Conservation (phyloP, 768 basidiomycete genomes). For the Sutorius australiensis region DNA sequence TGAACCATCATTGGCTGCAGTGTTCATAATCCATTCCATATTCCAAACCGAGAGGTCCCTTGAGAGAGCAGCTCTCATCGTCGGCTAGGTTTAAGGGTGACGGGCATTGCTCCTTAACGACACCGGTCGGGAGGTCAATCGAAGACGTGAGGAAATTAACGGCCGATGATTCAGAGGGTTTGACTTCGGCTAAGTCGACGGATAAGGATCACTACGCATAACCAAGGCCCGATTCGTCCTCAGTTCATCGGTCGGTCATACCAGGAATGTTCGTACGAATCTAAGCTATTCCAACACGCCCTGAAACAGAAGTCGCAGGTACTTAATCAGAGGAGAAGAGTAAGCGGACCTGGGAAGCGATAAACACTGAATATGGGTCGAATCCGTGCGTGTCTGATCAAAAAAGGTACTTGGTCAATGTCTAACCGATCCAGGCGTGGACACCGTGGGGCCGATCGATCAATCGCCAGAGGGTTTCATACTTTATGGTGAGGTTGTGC, state of each 20-base stretch:
- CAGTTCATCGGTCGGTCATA: conserved; percentile 10
- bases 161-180: not conserved
- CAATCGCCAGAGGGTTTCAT: not conserved
- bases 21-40: not conserved
- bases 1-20: too few species aligned
- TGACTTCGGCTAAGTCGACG: not conserved
- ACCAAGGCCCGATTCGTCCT: not conserved
- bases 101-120: not conserved
- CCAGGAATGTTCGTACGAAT: conserved; percentile 4
- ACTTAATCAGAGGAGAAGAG: conserved; percentile 8
- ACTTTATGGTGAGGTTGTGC: not conserved
- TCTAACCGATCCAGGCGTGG: conserved; percentile 9
- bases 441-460: conserved; percentile 7
- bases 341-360: conserved; percentile 8
- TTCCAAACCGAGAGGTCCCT: not conserved
- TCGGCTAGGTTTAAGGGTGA: not conserved
- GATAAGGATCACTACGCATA: not conserved
- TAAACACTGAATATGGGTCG: not conserved
- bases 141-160: not conserved
- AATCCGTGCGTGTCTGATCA: conserved; percentile 9
- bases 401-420: conserved; percentile 1
- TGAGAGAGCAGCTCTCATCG: not conserved
- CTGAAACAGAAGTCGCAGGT: conserved; percentile 8
- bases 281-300: conserved; percentile 6
- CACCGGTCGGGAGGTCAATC: not conserved